Evolutionary conservation across 2,329 filamentous ascomycete species (phyloP), one percentile per base, ranked within the genome.

Genomic region (Amauroascus verrucosus): DNA sequence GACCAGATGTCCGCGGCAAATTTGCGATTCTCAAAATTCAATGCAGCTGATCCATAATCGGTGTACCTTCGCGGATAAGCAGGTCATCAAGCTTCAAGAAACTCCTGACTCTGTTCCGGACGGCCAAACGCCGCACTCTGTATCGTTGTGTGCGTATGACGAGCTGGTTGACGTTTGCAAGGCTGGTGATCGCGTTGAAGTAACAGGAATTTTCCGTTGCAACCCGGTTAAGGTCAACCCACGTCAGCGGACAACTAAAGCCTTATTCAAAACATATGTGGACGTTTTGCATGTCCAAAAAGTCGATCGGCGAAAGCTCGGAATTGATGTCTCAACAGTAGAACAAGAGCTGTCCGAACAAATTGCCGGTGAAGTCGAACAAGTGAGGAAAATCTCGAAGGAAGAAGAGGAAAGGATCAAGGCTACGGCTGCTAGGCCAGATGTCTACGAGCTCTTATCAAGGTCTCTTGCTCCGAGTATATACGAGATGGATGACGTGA

Each of bases 1-100:
- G 1, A 96, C 88, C 0, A 80, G 84, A 61, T 98, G 93, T 66
- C 88, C 90, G 20, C 85, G 93, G 52, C 77, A 80, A 22, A 81
- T 86, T 53, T 98, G 93, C 72, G 78, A 81, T 48, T 83, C 85
- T 52, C 86, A 84, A 66, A 97, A 98, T 72, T 95, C 91, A 1
- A 97, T 98, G 91, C 88, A 96, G 65, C 94, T 98, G 61, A 80
- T 97, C 18, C 93, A 98, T 75, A 98, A 98, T 70, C 84, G 93
- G 56, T 97, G 89, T 61, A 80, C 81, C 7, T 98, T 98, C 64
- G 85, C 90, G 53, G 93, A 98, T 68, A 98, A 98, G 75, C 93
- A 98, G 68, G 88, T 98, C 56, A 95, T 98, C 72, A 98, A 98
- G 70, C 77, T 98, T 38, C 93, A 98, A 70, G 93, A 98, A 70